Evolutionary conservation across 352 stramenopile species (phyloP), one percentile per base, ranked within the genome.

Genomic region (Blastocystis sp.): DNA sequence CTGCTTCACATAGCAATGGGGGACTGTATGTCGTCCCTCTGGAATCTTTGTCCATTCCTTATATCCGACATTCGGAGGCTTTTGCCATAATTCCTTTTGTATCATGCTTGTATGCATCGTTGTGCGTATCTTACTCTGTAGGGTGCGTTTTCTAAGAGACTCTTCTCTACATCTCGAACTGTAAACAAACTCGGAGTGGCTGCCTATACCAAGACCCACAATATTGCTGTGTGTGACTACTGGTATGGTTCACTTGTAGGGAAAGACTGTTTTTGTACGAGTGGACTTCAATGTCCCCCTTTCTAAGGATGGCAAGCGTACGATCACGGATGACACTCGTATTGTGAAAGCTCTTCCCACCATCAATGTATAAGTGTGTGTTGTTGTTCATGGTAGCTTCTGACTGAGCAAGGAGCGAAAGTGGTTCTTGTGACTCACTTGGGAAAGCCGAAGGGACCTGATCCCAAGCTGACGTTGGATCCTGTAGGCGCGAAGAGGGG

Each of bases 261-360:
- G 94, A 92, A 98, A 98, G 93, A 97, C 96, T 92, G 97, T 99
- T 87, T 94, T 99, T 79, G 96, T 99, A 84, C 95, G 97, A 91
- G 98, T 98, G 87, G 97, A 99, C 93, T 97, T 99, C 90, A 99
- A 99, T 92, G 97, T 99, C 55, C 97, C 97, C 18, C 97, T 99
- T 90, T 92, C 93, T 20, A 94, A 96, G 87, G 93, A 95, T 91
- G 97, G 95, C 87, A 96, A 96, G 89, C 95, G 97, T 79, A 98
- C 93, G 77, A 99, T 99, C 94, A 98, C 96, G 87, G 96, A 99
- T 90, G 94, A 97, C 90, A 96, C 94, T 91, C 96, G 97, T 91
- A 98, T 99, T 91, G 94, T 98, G 70, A 97, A 93, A 45, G 94
- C 94, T 91, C 87, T 98, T 91, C 93, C 97, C 50, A 99, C 97